phyloP scores from a whole-genome alignment of 108 stramenopile species.

The Skeletonema grethae region DNA sequence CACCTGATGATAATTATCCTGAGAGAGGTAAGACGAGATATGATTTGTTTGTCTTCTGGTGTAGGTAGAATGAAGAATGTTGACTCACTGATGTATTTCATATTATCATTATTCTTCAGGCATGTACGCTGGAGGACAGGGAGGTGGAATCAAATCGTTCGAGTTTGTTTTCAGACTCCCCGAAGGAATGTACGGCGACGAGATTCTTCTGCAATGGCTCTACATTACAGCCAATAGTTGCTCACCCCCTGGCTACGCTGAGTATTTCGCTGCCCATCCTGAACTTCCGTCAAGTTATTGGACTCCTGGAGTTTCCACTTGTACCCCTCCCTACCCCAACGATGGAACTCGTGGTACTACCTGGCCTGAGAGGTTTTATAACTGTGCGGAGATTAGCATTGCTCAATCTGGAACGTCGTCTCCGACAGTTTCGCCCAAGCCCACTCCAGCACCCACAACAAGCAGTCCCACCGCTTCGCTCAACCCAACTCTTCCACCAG shows the following conservation, averaged over 20 bases:
- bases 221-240: conserved; percentile 60
- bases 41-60: no score
- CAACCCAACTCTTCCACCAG: conserved; percentile 4
- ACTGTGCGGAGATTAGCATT: conserved; percentile 32
- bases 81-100: neutral
- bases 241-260: conserved; percentile 49
- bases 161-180: conserved; percentile 44
- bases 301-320: conserved; percentile 19
- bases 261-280: conserved; percentile 37
- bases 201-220: conserved; percentile 55
- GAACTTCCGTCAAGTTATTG: conserved; percentile 22
- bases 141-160: conserved; percentile 34
- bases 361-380: conserved; percentile 36
- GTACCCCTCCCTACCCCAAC: conserved; percentile 32
- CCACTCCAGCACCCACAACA: conserved; percentile 12
- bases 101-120: neutral
- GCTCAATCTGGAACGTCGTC: neutral
- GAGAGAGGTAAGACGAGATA: conserved; percentile 17
- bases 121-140: conserved; percentile 46
- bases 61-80: neutral
- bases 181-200: conserved; percentile 45
- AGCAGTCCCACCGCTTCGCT: conserved; percentile 1
- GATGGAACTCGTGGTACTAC: conserved; percentile 24
- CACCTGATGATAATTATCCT: conserved; percentile 31
- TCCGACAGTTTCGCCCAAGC: conserved; percentile 25